These are phyloP conservation scores for Glycine latifolia DNA, from an alignment of 306 rosid species.

Conservation along the genomic window DNA sequence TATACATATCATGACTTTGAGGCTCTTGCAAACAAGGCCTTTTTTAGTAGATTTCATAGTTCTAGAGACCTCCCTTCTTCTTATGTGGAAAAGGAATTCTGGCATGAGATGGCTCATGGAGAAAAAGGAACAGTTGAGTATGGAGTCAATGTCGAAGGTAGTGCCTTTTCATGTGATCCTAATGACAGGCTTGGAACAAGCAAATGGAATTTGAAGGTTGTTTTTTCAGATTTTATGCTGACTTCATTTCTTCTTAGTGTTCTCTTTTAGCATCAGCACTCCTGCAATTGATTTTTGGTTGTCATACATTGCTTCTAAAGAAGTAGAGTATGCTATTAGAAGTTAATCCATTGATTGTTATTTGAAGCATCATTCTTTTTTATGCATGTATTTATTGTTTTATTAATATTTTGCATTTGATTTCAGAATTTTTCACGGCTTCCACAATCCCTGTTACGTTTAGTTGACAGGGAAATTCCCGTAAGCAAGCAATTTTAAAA, in stretches of 20 bases:
- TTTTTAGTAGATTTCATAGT: constrained; percentile 36
- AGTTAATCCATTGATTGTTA: neutral
- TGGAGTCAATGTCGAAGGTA: constrained; percentile 58
- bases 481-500: constrained; percentile 44
- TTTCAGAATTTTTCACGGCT: constrained; percentile 48
- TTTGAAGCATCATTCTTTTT: neutral
- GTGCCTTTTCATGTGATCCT: constrained; percentile 59
- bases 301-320: neutral
- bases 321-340: neutral
- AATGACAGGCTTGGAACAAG: constrained; percentile 51
- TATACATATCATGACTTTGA: constrained; percentile 39
- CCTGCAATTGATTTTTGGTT: neutral
- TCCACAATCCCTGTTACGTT: constrained; percentile 44
- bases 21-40: constrained; percentile 44
- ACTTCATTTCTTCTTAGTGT: neutral
- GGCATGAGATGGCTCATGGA: constrained; percentile 52
- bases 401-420: constrained; percentile 6
- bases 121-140: constrained; percentile 48
- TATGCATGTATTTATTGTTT: neutral
- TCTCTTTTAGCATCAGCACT: neutral
- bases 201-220: constrained; percentile 59
- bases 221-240: neutral
- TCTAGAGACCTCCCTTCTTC: constrained; percentile 41
- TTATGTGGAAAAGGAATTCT: constrained; percentile 51
- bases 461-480: constrained; percentile 48